A percentile compares a stretch with the other conserved stretches of the same genome.
These are phyloP conservation scores for Heritiera littoralis DNA, from an alignment of 345 rosid genomes.

Conservation along the genomic window DNA sequence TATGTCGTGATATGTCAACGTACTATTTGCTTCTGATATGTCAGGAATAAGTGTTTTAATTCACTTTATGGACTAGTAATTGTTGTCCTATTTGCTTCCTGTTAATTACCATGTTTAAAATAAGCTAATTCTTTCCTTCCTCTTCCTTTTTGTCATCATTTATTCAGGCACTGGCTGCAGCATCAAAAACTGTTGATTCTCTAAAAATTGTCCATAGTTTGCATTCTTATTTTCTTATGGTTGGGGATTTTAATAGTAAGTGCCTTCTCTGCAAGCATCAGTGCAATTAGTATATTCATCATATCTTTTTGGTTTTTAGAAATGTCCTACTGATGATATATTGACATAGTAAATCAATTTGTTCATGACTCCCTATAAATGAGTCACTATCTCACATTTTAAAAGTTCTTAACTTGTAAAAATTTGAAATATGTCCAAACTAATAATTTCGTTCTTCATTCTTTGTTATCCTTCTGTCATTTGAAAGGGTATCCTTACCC, in stretches of 20 bases:
- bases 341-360: neutral
- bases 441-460: neutral
- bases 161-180: conserved; percentile 93
- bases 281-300: conserved; percentile 15
- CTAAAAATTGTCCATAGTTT: conserved; percentile 87
- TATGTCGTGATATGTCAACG: neutral
- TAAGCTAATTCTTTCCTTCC: conserved; percentile 15
- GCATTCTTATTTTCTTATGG: conserved; percentile 87
- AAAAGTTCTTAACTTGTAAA: neutral
- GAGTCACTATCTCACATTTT: neutral
- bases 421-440: neutral
- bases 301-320: neutral
- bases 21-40: neutral
- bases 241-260: conserved; percentile 88
- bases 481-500: neutral
- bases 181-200: conserved; percentile 93
- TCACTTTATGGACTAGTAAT: neutral
- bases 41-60: conserved; percentile 4
- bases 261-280: conserved; percentile 11
- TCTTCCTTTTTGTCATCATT: conserved; percentile 18
- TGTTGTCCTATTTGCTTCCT: conserved; percentile 5
- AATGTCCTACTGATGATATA: neutral
- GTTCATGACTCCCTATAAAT: neutral
- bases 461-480: neutral
- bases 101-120: neutral